Percentiles rank a stretch among this genome's conserved stretches.
phyloP scores from a whole-genome alignment of 208 protist genomes.

The Sergeia podlipaevii region DNA sequence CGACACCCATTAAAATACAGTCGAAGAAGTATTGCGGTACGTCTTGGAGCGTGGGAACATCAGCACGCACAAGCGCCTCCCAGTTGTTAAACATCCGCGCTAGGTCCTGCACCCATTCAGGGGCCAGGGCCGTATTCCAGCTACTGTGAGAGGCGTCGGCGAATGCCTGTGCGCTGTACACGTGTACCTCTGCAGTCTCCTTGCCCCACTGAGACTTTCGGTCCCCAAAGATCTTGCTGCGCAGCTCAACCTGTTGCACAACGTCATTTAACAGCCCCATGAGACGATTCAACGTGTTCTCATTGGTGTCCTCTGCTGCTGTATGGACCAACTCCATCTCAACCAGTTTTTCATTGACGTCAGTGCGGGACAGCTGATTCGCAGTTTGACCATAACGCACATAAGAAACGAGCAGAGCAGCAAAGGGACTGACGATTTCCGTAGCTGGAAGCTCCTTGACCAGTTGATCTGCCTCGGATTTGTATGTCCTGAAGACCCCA shows the following conservation, averaged over 20 bases:
- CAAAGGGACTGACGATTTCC: slow-evolving; percentile 79
- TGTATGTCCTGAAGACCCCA: slow-evolving; percentile 74
- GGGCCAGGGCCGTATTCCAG: slow-evolving; percentile 47
- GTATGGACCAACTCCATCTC: slow-evolving; percentile 55
- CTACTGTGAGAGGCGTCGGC: slow-evolving; percentile 30
- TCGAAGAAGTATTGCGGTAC: slow-evolving; percentile 85
- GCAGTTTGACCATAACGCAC: slow-evolving; percentile 51
- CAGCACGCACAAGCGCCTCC: slow-evolving; percentile 79
- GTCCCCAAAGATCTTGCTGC: slow-evolving; percentile 31
- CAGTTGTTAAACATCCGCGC: slow-evolving; percentile 85
- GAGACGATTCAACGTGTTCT: slow-evolving; percentile 43
- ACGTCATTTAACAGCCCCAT: slow-evolving; percentile 76
- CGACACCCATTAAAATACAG: slow-evolving; percentile 67
- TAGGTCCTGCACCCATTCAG: slow-evolving; percentile 81
- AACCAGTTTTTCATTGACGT: slow-evolving; percentile 61
- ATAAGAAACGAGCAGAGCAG: slow-evolving; percentile 67
- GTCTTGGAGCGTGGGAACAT: slow-evolving; percentile 66
- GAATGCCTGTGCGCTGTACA: slow-evolving; percentile 44
- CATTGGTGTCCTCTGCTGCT: slow-evolving; percentile 53
- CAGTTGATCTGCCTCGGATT: slow-evolving; percentile 61
- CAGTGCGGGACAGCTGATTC: slow-evolving; percentile 60
- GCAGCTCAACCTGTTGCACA: slow-evolving; percentile 53
- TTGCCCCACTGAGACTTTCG: slow-evolving; percentile 37
- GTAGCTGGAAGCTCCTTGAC: slow-evolving; percentile 40
- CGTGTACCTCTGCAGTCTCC: slow-evolving; percentile 56